Evolutionary conservation across 2,329 filamentous ascomycete genomes (phyloP), one percentile per base, ranked within the genome.

Genomic region (Ceratocystis diversiconidia): DNA sequence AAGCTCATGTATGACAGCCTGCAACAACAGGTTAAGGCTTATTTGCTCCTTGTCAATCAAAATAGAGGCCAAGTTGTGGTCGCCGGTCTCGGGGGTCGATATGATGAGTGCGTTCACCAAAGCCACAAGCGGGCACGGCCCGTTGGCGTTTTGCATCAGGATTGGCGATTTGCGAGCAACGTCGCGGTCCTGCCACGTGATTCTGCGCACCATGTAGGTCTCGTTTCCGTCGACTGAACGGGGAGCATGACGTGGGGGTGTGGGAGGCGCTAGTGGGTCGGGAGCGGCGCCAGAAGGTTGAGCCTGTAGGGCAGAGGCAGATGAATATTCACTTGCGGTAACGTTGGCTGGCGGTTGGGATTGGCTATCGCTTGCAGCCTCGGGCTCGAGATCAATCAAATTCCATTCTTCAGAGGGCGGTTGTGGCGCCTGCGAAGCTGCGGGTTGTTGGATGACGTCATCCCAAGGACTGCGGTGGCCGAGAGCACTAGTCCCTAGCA

Each of bases 171-270:
- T 81, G 55, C 90, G 82, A 46, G 89, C 79, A 64, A 84, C 84
- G n/a, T 82, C 79, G 1, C 79, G 75, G 73, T 96, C 90, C 67
- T 85, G 79, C 92, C 92, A 97, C 68, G 83, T 85, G 68, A 97
- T 86, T 68, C 92, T 91, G 73, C 96, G 95, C 73, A 97, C 92
- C 65, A 91, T 88, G 71, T 99, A 97, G 0, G 90, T 94, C 74
- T 96, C 91, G 0, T 79, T 76, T 70, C 22, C 71, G 68, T 65
- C 68, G 68, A 36, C 57, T 43, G 3, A 65, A 66, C 19, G 68
- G 67, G 59, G 68, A 69, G 22, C 72, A 68, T 2, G 71, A 19
- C 52, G 61, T 3, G 44, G 48, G 17, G 46, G 46, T 12, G 52
- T 59, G 5, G 52, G 25, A 17, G 41, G 64, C 36, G 55, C n/a